phyloP scores from a whole-genome alignment of 176 grass and related monocot species.

The Ampelocalamus luodianensis region DNA sequence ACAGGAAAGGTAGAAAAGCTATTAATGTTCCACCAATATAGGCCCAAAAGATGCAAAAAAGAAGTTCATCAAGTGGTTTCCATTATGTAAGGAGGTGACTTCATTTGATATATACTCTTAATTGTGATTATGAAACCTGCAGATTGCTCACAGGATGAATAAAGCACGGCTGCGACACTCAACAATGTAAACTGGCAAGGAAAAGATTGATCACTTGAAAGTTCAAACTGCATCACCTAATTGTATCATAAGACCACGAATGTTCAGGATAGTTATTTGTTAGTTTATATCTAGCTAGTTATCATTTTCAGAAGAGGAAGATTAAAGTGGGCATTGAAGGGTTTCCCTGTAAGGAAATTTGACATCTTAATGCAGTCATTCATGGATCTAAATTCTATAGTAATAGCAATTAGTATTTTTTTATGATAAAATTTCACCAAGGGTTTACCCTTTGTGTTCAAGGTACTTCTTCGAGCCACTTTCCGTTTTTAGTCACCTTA shows the following conservation, averaged over 20 bases:
- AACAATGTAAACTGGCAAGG: slow-evolving; percentile 25
- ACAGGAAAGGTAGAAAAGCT: slow-evolving; percentile 22
- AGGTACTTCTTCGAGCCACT: background rate
- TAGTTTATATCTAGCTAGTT: background rate
- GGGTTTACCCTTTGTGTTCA: background rate
- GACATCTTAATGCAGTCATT: slow-evolving; percentile 27
- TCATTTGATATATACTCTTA: slow-evolving; percentile 24
- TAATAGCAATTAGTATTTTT: background rate
- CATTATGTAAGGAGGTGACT: slow-evolving; percentile 15
- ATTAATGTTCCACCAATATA: slow-evolving; percentile 33
- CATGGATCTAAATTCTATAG: slow-evolving; percentile 11
- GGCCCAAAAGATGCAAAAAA: slow-evolving; percentile 1
- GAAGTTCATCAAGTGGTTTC: slow-evolving; percentile 13
- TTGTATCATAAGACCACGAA: background rate
- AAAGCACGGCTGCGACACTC: background rate
- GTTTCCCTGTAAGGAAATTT: background rate
- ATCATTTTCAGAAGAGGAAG: background rate
- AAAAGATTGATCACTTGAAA: slow-evolving; percentile 31
- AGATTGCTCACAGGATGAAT: background rate
- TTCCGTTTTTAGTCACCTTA: background rate
- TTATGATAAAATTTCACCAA: background rate
- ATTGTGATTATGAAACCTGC: slow-evolving; percentile 1
- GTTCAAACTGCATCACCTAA: background rate
- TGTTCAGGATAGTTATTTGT: slow-evolving; percentile 4
- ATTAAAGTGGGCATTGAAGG: background rate